phyloP scores from a whole-genome alignment of 1,139 yeast species.

The Sugiyamaella pinicola region DNA sequence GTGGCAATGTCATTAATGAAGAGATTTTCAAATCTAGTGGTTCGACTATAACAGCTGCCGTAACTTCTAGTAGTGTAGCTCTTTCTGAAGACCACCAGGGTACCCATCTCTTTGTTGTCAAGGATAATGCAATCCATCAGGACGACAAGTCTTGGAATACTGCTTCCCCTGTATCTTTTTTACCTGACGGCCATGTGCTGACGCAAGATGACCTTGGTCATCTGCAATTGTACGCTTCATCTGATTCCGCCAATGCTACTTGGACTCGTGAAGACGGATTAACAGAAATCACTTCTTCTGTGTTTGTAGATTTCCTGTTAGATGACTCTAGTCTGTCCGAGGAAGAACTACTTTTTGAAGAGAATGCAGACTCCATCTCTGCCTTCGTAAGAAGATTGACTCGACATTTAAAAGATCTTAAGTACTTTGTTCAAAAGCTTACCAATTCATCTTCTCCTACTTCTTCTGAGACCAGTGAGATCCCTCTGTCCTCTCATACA shows the following conservation, averaged over 20 bases:
- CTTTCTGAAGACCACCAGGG: conserved; percentile 3
- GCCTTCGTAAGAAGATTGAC: conserved; percentile 50
- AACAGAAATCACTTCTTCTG: conserved; percentile 45
- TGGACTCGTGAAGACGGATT: conserved; percentile 57
- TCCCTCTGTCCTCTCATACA: conserved; percentile 17
- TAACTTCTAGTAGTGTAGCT: conserved; percentile 10
- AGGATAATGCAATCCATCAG: conserved; percentile 2
- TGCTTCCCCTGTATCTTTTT: conserved; percentile 1
- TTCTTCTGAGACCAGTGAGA: conserved; percentile 9
- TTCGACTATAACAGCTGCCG: conserved; percentile 1
- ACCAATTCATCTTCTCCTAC: not conserved
- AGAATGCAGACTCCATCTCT: conserved; percentile 41
- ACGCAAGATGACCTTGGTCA: conserved; percentile 8
- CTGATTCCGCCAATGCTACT: not conserved
- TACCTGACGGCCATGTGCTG: not conserved
- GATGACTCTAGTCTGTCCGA: conserved; percentile 42
- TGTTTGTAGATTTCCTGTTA: conserved; percentile 46
- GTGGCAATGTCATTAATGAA: conserved; percentile 15
- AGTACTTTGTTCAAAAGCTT: conserved; percentile 17
- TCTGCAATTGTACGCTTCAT: not conserved
- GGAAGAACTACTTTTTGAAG: conserved; percentile 47
- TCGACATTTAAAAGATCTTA: conserved; percentile 43
- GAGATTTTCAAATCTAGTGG: not conserved
- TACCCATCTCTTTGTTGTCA: conserved; percentile 4
- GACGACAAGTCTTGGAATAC: not conserved